These are phyloP conservation scores for Tulasnella sp. DNA, from an alignment of 768 basidiomycete species.

Conservation along the genomic window DNA sequence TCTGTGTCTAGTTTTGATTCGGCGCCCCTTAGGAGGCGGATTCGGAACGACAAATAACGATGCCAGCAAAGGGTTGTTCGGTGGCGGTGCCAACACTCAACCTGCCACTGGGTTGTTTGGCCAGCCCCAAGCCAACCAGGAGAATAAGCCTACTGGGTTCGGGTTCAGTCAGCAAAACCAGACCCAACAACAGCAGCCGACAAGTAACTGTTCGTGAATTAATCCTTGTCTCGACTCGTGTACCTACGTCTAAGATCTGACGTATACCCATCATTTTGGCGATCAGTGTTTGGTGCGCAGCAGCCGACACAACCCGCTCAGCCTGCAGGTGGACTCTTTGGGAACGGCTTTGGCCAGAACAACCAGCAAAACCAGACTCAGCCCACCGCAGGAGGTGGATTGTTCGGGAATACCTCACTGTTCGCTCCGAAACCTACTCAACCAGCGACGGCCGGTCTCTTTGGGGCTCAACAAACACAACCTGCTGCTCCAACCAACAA, in stretches of 20 bases:
- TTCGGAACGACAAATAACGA: conserved; percentile 1
- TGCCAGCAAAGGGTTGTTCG: not conserved
- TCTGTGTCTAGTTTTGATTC: not conserved
- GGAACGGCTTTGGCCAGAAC: conserved; percentile 3
- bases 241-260: not conserved
- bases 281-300: conserved; percentile 9
- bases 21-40: not conserved
- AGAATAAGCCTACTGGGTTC: conserved; percentile 8
- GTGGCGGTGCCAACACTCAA: not conserved
- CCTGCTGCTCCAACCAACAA: conserved; percentile 26
- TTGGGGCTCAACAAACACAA: conserved; percentile 25
- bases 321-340: not conserved
- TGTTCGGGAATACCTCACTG: not conserved
- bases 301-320: conserved; percentile 4
- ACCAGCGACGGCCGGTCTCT: conserved; percentile 23
- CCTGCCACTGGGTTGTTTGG: conserved; percentile 1
- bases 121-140: not conserved
- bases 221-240: conserved; percentile 4
- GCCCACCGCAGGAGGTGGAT: not conserved
- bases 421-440: conserved; percentile 10
- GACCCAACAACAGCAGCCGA: conserved; percentile 9
- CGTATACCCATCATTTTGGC: not conserved
- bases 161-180: conserved; percentile 7
- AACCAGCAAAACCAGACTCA: conserved; percentile 6
- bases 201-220: not conserved